Base-by-base conservation (phyloP, 805 yeast genomes). In the Nakazawaea laoshanensis region DNA sequence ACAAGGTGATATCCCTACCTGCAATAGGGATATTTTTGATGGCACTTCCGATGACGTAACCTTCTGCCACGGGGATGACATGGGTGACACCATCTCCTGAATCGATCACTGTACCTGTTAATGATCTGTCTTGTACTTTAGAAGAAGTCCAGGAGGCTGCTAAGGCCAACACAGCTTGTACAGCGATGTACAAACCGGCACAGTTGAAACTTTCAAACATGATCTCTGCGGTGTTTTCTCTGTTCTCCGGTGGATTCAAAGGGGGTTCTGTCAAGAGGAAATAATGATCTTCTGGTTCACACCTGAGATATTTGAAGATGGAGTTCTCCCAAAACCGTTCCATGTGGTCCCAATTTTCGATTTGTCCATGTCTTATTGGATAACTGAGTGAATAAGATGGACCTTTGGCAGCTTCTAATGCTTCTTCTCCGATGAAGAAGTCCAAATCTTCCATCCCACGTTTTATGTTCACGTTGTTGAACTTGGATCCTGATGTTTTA, bases 281-380 rank as follows among this genome's bases (percentile, higher is more conserved):
- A 53, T 85, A 87, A 53, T 92, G 99, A 59, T 92, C 99, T 57
- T 92, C 99, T 11, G 99, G 99, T 61, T 92, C 98, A 55, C 97
- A 86, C 57, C 96, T 77, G 47, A 92, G 70, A 55, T 92, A 92
- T 62, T 92, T 89, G 67, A 92, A 92, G 50, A 92, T 88, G 29
- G 95, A 85, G 50, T 84, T 83, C 53, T 92, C 97, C 98, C 98
- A 92, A 59, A 87, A 89, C 54, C 98, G 72, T 59, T 92, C 98
- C 98, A 92, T 92, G 53, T 92, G 96, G 62, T 92, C 98, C 98
- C 98, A 92, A 57, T 92, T 86, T 58, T 92, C 98, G 42, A 92
- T 82, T 65, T 92, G 98, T 17, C 98, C 98, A 53, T 92, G 98
- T 57, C 87, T 81, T 40, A 92, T 87, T 13, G 98, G 98, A 51